Evolutionary conservation across 805 yeast genomes (phyloP).

Genomic region (Kregervanrija fluxuum): DNA sequence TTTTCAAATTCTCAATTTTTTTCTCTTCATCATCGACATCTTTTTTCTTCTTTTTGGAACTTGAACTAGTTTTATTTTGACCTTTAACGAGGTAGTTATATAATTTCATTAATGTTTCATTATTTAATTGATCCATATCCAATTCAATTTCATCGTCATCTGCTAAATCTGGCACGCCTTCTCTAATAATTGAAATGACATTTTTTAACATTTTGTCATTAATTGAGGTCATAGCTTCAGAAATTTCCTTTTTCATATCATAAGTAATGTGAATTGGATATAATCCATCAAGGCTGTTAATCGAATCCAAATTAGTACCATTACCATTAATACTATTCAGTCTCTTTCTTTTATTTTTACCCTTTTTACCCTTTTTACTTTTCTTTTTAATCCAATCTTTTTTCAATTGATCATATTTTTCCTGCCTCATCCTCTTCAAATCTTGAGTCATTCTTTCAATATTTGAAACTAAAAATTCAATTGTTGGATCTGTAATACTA

Average conservation of each 20-base stretch:
- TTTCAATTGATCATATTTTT: conserved; percentile 59
- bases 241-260: conserved; percentile 93
- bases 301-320: conserved; percentile 29
- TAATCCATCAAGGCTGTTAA: conserved; percentile 14
- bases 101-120: conserved; percentile 70
- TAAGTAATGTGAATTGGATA: conserved; percentile 57
- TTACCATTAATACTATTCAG: conserved; percentile 39
- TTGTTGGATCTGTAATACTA: conserved; percentile 82
- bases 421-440: conserved; percentile 72
- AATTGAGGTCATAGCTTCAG: conserved; percentile 71
- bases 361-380: conserved; percentile 33
- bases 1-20: conserved; percentile 65
- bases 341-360: conserved; percentile 27
- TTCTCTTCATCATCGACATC: conserved; percentile 60
- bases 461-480: conserved; percentile 82
- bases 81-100: conserved; percentile 70
- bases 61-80: conserved; percentile 10
- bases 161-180: conserved; percentile 57
- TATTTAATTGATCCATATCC: conserved; percentile 90
- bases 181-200: conserved; percentile 79
- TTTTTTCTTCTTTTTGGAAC: conserved; percentile 32
- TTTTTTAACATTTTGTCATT: conserved; percentile 77
- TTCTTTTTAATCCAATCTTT: conserved; percentile 52
- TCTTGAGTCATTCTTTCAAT: conserved; percentile 79
- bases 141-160: conserved; percentile 92